Evolutionary conservation across 2,329 filamentous ascomycete species (phyloP).

Genomic region (Aspergillaceae sp.): DNA sequence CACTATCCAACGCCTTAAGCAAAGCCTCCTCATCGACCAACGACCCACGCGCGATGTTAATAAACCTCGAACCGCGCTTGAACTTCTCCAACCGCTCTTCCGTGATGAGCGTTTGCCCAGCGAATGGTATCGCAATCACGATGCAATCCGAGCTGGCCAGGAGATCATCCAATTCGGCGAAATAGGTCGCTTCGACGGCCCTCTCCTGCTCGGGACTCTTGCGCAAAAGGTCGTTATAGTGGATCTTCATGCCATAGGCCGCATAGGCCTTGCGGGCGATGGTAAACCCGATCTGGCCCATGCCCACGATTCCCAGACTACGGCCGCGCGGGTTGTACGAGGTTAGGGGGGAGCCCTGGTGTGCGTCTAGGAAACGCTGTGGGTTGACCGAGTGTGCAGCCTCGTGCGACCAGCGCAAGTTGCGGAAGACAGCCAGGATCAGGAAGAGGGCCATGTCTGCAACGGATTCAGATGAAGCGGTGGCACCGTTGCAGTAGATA

Average conservation of each 20-base stretch:
- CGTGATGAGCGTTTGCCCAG: slow-evolving; percentile 36
- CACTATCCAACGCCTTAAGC: slow-evolving; percentile 39
- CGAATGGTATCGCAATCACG: slow-evolving; percentile 40
- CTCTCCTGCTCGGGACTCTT: slow-evolving; percentile 32
- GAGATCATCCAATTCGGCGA: slow-evolving; percentile 36
- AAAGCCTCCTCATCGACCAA: slow-evolving; percentile 44
- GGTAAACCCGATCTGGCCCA: slow-evolving; percentile 57
- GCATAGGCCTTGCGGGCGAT: slow-evolving; percentile 51
- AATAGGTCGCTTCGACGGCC: slow-evolving; percentile 33
- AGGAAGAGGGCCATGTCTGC: slow-evolving; percentile 63
- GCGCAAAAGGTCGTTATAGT: slow-evolving; percentile 45
- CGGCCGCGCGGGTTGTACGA: slow-evolving; percentile 57
- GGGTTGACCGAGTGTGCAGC: slow-evolving; percentile 44
- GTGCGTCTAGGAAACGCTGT: slow-evolving; percentile 48
- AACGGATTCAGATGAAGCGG: slow-evolving; percentile 62
- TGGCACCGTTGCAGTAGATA: slow-evolving; percentile 61
- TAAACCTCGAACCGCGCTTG: slow-evolving; percentile 40
- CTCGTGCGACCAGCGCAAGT: slow-evolving; percentile 55
- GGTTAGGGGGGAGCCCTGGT: slow-evolving; percentile 49
- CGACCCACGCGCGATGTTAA: slow-evolving; percentile 46
- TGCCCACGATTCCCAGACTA: slow-evolving; percentile 57
- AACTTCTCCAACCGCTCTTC: slow-evolving; percentile 36
- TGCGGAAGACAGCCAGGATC: slow-evolving; percentile 61
- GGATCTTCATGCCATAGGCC: slow-evolving; percentile 59
- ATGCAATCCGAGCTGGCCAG: slow-evolving; percentile 39